These are phyloP conservation scores for Phanerochaete carnosa DNA, from an alignment of 768 basidiomycete genomes.

Conservation along the genomic window DNA sequence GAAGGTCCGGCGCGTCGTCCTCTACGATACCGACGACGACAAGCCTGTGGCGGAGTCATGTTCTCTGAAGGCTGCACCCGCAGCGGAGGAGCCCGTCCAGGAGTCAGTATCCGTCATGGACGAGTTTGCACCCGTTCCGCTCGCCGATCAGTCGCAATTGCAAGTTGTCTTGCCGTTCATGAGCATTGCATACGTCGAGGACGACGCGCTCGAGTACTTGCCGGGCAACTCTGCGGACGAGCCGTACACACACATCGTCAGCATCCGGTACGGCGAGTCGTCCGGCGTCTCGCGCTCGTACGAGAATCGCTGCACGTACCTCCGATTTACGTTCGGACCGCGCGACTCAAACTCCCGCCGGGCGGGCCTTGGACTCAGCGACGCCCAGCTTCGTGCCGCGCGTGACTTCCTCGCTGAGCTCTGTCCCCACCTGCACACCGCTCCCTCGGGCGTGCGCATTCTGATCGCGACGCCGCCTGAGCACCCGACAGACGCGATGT, in stretches of 20 bases:
- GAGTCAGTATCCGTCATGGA: background rate
- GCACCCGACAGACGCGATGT: slow-evolving; percentile 29
- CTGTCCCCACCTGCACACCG: slow-evolving; percentile 28
- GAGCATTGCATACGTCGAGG: slow-evolving; percentile 19
- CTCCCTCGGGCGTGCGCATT: slow-evolving; percentile 14
- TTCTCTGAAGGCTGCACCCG: background rate
- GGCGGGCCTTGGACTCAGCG: slow-evolving; percentile 24
- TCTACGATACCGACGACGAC: slow-evolving; percentile 3
- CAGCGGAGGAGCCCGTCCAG: background rate
- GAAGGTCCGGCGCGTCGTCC: background rate
- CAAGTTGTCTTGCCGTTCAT: slow-evolving; percentile 23
- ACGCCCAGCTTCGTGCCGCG: slow-evolving; percentile 34
- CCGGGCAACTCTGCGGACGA: slow-evolving; percentile 8
- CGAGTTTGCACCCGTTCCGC: background rate
- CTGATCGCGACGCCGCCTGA: slow-evolving; percentile 27
- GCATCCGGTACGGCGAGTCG: slow-evolving; percentile 12
- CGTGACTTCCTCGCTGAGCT: slow-evolving; percentile 42
- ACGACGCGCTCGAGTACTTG: background rate
- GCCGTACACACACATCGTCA: slow-evolving; percentile 25
- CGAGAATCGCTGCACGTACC: slow-evolving; percentile 11
- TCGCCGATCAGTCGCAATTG: slow-evolving; percentile 12
- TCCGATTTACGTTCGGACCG: slow-evolving; percentile 19
- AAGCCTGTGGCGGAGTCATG: background rate
- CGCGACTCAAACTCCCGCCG: slow-evolving; percentile 8
- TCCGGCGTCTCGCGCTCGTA: background rate